Percentiles rank a stretch among this genome's conserved stretches.
Evolutionary conservation across 495 filamentous ascomycete species (phyloP).

Genomic region (Aspergillus affinis): DNA sequence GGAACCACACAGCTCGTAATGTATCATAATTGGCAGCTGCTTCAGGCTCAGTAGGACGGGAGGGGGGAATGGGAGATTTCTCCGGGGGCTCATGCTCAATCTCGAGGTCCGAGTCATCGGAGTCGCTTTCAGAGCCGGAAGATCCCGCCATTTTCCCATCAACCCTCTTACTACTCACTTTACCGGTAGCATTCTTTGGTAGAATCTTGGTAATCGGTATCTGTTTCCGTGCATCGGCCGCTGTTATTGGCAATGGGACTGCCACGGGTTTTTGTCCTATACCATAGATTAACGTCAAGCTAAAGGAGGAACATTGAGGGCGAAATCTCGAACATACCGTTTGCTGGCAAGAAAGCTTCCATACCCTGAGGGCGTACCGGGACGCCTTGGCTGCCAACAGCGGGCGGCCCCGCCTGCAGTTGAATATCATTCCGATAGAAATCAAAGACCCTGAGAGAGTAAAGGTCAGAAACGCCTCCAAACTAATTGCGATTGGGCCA

Average conservation of each 20-base stretch:
- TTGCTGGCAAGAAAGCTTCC: constrained; percentile 9
- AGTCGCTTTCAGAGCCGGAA: constrained; percentile 50
- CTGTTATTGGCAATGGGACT: neutral
- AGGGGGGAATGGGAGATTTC: constrained; percentile 51
- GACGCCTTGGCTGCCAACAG: constrained; percentile 1
- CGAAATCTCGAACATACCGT: constrained; percentile 13
- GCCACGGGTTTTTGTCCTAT: constrained; percentile 12
- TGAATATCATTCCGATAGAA: constrained; percentile 35
- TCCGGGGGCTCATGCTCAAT: constrained; percentile 45
- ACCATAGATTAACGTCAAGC: constrained; percentile 4
- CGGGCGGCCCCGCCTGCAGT: constrained; percentile 19
- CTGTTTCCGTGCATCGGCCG: constrained; percentile 14
- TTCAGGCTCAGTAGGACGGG: constrained; percentile 49
- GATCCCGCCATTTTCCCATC: constrained; percentile 32
- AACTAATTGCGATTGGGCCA: neutral
- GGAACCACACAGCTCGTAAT: constrained; percentile 64
- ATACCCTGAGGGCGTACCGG: neutral
- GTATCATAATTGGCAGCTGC: constrained; percentile 62
- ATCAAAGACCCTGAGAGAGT: constrained; percentile 24
- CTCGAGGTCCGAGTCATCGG: constrained; percentile 50
- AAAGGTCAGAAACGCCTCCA: neutral
- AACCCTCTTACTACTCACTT: constrained; percentile 25
- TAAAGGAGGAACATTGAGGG: too few relatives aligned
- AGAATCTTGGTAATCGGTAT: constrained; percentile 16
- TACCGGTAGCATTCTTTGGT: constrained; percentile 27